Conservation (phyloP, 2,329 filamentous ascomycete species). For the Botrytis hyacinthi region DNA sequence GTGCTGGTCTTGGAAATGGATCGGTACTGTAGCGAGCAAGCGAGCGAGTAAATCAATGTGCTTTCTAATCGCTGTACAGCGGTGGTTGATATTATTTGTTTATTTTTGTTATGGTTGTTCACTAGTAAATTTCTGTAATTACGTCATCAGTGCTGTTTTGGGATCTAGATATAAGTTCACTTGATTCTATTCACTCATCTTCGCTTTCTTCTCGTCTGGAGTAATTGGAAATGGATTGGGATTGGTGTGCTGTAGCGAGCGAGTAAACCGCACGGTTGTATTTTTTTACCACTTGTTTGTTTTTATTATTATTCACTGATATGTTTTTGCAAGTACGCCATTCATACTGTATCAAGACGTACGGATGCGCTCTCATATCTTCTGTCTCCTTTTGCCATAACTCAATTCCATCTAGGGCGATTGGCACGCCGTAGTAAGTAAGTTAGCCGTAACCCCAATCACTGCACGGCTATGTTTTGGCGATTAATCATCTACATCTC, state of each 20-base stretch:
- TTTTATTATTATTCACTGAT: background rate
- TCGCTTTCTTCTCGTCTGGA: background rate
- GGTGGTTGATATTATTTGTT: too few species aligned
- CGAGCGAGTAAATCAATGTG: too few species aligned
- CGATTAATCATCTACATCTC: background rate
- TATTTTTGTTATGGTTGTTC: too few species aligned
- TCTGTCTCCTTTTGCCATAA: too few species aligned
- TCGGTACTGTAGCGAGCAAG: too few species aligned
- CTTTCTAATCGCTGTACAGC: too few species aligned
- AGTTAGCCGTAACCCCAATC: background rate
- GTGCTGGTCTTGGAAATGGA: too few species aligned
- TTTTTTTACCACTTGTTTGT: background rate
- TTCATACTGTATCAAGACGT: background rate
- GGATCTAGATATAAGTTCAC: accelerated
- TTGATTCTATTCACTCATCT: background rate
- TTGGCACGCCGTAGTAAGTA: background rate
- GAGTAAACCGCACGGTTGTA: background rate
- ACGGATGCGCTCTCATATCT: background rate
- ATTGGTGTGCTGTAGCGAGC: background rate
- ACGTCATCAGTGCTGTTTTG: too few species aligned
- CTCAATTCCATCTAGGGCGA: background rate
- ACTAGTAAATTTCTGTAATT: too few species aligned
- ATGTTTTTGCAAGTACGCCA: background rate
- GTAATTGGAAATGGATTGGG: background rate
- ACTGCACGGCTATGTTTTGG: background rate